Evolutionary conservation across 352 stramenopile genomes (phyloP).

Genomic region (Globisporangium rhizosaccharum): DNA sequence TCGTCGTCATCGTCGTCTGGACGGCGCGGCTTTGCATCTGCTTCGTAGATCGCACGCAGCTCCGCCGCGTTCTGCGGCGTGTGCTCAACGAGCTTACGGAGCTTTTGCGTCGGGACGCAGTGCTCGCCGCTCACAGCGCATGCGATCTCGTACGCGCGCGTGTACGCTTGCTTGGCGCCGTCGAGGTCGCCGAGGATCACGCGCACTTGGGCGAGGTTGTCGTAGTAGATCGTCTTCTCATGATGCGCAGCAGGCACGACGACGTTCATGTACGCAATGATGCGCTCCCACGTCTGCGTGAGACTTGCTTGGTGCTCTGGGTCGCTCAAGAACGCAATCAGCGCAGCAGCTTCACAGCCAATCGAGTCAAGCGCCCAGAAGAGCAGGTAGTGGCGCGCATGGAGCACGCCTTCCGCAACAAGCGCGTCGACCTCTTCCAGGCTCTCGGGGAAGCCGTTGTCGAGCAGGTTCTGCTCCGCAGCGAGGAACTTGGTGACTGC

Average conservation of each 20-base stretch:
- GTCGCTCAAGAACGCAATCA: constrained; percentile 30
- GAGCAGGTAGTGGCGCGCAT: constrained; percentile 65
- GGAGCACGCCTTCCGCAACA: constrained; percentile 40
- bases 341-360: constrained; percentile 45
- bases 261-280: constrained; percentile 68
- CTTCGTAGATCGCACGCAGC: constrained; percentile 52
- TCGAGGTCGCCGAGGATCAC: constrained; percentile 54
- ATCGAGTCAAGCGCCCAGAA: constrained; percentile 76
- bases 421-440: constrained; percentile 51
- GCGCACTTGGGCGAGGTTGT: constrained; percentile 72
- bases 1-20: constrained; percentile 22
- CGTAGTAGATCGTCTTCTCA: constrained; percentile 84
- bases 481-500: constrained; percentile 33
- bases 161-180: constrained; percentile 48
- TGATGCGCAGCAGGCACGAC: constrained; percentile 59
- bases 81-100: constrained; percentile 52
- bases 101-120: constrained; percentile 57
- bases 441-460: constrained; percentile 56
- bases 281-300: constrained; percentile 55
- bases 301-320: constrained; percentile 27
- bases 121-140: constrained; percentile 57
- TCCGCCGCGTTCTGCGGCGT: constrained; percentile 56
- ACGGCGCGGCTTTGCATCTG: constrained; percentile 31
- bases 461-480: constrained; percentile 45
- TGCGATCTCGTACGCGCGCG: constrained; percentile 42